Conservation (phyloP, 805 yeast genomes). For the Wickerhamiella alocasiicola region DNA sequence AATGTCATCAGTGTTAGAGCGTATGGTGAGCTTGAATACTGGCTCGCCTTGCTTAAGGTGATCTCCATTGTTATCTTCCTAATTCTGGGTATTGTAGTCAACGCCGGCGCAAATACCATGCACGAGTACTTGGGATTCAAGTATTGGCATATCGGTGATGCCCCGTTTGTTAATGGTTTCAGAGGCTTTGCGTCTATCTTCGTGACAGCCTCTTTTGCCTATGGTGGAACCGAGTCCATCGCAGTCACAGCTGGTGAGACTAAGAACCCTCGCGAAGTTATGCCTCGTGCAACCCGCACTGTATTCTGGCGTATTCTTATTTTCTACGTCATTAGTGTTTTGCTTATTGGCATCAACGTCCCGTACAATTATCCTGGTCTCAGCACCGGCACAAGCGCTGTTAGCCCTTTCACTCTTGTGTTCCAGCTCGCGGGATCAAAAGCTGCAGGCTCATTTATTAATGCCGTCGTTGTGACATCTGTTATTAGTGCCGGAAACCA, state of each 20-base stretch:
- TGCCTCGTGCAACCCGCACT: slow-evolving; percentile 46
- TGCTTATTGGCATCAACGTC: slow-evolving; percentile 48
- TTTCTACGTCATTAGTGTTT: slow-evolving; percentile 41
- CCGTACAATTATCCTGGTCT: slow-evolving; percentile 42
- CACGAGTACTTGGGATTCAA: slow-evolving; percentile 41
- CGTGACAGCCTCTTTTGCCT: slow-evolving; percentile 46
- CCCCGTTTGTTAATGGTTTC: slow-evolving; percentile 28
- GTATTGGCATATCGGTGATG: slow-evolving; percentile 44
- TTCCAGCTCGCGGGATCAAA: slow-evolving; percentile 34
- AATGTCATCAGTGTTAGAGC: slow-evolving; percentile 42
- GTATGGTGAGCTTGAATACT: slow-evolving; percentile 52
- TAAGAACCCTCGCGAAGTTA: slow-evolving; percentile 43
- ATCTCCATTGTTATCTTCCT: slow-evolving; percentile 51
- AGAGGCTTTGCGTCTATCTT: slow-evolving; percentile 39
- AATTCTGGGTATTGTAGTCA: slow-evolving; percentile 43
- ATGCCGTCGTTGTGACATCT: slow-evolving; percentile 47
- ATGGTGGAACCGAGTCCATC: slow-evolving; percentile 46
- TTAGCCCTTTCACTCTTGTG: slow-evolving; percentile 36
- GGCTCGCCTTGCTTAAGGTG: slow-evolving; percentile 54
- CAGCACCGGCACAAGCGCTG: slow-evolving; percentile 31
- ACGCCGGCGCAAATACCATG: slow-evolving; percentile 42
- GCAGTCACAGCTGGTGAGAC: slow-evolving; percentile 53
- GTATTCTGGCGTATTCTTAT: slow-evolving; percentile 42
- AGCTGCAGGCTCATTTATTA: slow-evolving; percentile 39
- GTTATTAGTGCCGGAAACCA: slow-evolving; percentile 57